Evolutionary conservation across 2,329 filamentous ascomycete genomes (phyloP).

Genomic region (Curvularia sp.): DNA sequence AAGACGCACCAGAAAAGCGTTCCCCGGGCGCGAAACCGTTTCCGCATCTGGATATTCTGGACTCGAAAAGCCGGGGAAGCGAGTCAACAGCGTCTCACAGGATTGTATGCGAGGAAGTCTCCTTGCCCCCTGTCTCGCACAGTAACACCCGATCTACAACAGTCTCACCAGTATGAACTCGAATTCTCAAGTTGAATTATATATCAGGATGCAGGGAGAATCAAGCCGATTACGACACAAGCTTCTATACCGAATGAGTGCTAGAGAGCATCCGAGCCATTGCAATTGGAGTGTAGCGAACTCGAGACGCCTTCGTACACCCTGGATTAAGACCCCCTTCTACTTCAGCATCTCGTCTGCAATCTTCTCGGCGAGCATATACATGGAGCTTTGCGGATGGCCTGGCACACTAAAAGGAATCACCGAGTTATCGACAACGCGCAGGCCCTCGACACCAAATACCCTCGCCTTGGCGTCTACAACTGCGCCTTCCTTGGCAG

Average conservation of each 20-base stretch:
- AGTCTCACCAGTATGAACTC: not conserved
- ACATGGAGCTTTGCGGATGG: conserved; percentile 41
- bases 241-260: not conserved
- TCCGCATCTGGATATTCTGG: not conserved
- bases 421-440: conserved; percentile 46
- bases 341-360: conserved; percentile 11
- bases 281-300: not conserved
- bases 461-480: conserved; percentile 47
- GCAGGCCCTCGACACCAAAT: conserved; percentile 43
- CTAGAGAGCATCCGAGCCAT: not conserved
- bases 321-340: not conserved
- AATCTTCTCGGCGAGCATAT: conserved; percentile 33
- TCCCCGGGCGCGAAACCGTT: not conserved
- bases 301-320: not conserved
- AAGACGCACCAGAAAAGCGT: not conserved
- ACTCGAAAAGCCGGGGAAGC: not conserved
- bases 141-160: not conserved
- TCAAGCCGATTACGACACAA: not conserved
- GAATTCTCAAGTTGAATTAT: not conserved
- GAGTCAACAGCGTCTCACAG: not conserved
- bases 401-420: conserved; percentile 48
- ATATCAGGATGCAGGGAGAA: not conserved
- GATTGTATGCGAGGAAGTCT: not conserved
- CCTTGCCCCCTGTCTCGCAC: not conserved
- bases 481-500: conserved; percentile 39